Evolutionary conservation across 306 rosid species (phyloP).

Genomic region (Cucurbita pepo): DNA sequence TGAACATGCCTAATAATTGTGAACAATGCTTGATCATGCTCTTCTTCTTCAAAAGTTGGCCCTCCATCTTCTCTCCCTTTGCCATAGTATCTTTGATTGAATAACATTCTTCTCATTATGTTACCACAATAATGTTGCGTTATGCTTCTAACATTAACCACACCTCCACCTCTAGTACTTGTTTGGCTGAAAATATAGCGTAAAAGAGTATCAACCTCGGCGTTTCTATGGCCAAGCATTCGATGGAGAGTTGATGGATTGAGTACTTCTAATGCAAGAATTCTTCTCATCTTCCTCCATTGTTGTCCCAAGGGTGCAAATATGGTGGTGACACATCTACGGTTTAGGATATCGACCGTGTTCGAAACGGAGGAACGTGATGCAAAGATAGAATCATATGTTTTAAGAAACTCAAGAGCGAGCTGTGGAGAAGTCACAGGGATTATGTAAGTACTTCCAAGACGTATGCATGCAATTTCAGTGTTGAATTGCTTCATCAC

Average conservation of each 20-base stretch:
- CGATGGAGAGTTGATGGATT: conserved; percentile 6
- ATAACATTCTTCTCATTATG: conserved; percentile 10
- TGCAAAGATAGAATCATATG: conserved; percentile 24
- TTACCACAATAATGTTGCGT: conserved; percentile 17
- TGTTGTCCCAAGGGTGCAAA: background rate
- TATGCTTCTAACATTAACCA: conserved; percentile 12
- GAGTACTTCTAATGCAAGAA: background rate
- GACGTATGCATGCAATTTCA: background rate
- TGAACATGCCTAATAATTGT: too few species aligned
- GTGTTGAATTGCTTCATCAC: background rate
- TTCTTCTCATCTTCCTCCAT: background rate
- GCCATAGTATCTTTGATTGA: background rate
- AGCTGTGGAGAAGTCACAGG: background rate
- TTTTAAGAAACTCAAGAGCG: conserved; percentile 19
- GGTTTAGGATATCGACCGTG: too few species aligned
- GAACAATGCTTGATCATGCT: too few species aligned
- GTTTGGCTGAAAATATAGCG: conserved; percentile 4
- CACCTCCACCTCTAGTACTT: background rate
- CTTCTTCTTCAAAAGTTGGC: too few species aligned
- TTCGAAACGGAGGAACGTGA: background rate
- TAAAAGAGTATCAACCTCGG: conserved; percentile 24
- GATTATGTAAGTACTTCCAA: background rate
- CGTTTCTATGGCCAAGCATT: conserved; percentile 18
- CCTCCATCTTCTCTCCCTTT: background rate
- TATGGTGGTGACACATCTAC: too few species aligned